These are phyloP conservation scores for Solanum etuberosum DNA, from an alignment of 257 asterid genomes.

Conservation along the genomic window DNA sequence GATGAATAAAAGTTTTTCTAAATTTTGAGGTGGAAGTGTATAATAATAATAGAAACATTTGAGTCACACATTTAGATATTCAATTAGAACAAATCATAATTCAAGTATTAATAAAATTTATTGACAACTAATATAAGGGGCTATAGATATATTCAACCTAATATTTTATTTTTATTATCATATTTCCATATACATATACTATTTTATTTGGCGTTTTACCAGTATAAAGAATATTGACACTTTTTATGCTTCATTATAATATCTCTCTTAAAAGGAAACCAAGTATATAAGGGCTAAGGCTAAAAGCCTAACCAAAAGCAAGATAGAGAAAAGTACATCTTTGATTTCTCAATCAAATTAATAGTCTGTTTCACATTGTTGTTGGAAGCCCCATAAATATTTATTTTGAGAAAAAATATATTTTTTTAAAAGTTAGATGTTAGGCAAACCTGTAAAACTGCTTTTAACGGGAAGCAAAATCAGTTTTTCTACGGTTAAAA, in stretches of 20 bases:
- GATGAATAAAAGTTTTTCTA: neutral
- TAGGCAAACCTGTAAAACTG: no score
- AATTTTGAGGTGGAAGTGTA: neutral
- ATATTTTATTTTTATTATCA: neutral
- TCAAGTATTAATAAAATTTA: neutral
- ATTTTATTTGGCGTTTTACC: neutral
- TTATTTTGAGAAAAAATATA: no score
- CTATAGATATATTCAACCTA: neutral
- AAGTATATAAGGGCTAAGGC: neutral
- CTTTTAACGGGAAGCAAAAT: no score
- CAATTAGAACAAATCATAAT: neutral
- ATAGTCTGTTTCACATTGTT: no score
- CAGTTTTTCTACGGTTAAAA: no score
- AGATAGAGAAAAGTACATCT: neutral
- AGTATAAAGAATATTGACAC: neutral
- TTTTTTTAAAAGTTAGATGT: no score
- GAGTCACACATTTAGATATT: neutral
- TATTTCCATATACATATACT: neutral
- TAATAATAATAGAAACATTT: neutral
- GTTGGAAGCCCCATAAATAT: fast-evolving
- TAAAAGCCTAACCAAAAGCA: neutral
- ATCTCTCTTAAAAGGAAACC: neutral
- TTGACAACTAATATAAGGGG: neutral
- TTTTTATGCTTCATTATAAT: neutral
- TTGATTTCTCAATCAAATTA: neutral